Evolutionary conservation across 345 rosid genomes (phyloP).

Genomic region (Corchorus olitorius): DNA sequence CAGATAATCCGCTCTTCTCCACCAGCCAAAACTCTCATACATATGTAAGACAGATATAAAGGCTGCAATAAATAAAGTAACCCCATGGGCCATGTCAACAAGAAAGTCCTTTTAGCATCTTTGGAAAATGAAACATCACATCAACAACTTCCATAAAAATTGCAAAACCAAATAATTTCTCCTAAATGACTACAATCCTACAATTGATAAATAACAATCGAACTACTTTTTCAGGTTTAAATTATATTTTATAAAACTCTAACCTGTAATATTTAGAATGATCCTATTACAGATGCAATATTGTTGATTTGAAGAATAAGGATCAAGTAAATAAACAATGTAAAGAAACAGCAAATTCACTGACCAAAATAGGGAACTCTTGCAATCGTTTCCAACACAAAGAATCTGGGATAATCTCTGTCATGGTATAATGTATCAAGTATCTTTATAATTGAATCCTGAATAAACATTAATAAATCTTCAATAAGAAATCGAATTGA

Average conservation of each 20-base stretch:
- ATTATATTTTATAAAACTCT: not conserved
- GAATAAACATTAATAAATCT: conserved; percentile 3
- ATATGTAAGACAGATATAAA: conserved; percentile 92
- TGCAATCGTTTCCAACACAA: conserved; percentile 94
- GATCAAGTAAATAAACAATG: not conserved
- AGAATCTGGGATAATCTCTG: conserved; percentile 86
- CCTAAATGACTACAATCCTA: not conserved
- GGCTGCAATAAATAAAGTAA: conserved; percentile 46
- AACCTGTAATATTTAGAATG: not conserved
- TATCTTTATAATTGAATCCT: conserved; percentile 91
- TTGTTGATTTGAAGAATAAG: not conserved
- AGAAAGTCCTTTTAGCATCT: not conserved
- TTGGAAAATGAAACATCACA: not conserved
- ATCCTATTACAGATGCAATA: not conserved
- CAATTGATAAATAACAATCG: not conserved
- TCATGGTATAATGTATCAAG: conserved; percentile 83
- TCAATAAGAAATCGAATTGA: conserved; percentile 20
- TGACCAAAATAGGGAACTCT: conserved; percentile 97
- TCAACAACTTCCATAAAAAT: not conserved
- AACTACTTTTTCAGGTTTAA: not conserved
- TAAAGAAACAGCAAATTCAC: conserved; percentile 25
- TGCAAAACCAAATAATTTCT: not conserved
- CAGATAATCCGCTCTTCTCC: conserved; percentile 95
- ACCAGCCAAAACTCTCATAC: conserved; percentile 99
- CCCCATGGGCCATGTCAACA: not conserved